Evolutionary conservation across 2,329 filamentous ascomycete genomes (phyloP), one percentile per base, ranked within the genome.

Genomic region (Calonectria ilicicola): DNA sequence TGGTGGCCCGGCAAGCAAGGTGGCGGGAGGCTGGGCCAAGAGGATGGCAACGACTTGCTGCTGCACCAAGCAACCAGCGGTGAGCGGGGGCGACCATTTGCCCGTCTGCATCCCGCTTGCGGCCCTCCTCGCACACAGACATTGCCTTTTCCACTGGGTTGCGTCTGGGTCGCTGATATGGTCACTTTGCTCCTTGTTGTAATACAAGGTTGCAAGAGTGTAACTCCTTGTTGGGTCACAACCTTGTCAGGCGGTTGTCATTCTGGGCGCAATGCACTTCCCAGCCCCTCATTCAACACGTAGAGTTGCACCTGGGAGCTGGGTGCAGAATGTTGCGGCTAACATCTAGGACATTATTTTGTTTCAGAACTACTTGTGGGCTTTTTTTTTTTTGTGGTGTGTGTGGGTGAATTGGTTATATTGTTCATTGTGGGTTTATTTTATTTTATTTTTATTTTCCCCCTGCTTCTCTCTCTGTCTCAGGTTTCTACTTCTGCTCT

Each of bases 51-150:
- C 42, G 53, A 35, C 47, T 62, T 60, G 56, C 42, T 65, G 49
- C 44, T 63, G 35, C 49, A 62, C 72, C 60, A 63, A 66, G 62
- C 73, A 72, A 75, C 70, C 69, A 56, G 74, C 74, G 74, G 74
- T 76, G 74, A 75, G 70, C 60, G 64, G 70, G 68, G 64, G 69
- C 65, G 56, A 56, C 51, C 53, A 62, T 47, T 64, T 70, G 49
- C 60, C 49, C 35, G 51, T 71, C 49, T 69, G 60, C 66, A 72
- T 65, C 51, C 72, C 66, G 64, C 65, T 53, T 46, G 64, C 49
- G 42, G 53, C 58, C 49, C 64, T 72, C 66, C 63, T 67, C 32
- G 58, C 65, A 60, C 62, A 71, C 63, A 69, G 65, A 67, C 69
- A 69, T 71, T 71, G 60, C 72, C 74, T 65, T 71, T 73, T 69